Evolutionary conservation across 257 asterid species (phyloP).

Genomic region (Handroanthus guayacan): DNA sequence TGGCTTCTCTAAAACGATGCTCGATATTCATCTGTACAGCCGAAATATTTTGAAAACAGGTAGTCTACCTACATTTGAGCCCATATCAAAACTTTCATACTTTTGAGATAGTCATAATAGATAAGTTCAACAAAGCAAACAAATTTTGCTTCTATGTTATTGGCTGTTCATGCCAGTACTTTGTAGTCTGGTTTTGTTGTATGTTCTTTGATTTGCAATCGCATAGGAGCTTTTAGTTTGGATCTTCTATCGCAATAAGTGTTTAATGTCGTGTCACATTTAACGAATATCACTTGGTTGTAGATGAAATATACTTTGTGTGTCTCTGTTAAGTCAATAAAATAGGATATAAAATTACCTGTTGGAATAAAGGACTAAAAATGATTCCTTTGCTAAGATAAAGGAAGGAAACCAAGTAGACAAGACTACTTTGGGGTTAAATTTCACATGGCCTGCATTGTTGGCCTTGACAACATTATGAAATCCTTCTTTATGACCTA

Average conservation of each 20-base stretch:
- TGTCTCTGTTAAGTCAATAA: too few species aligned
- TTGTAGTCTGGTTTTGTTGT: too few species aligned
- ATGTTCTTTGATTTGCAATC: too few species aligned
- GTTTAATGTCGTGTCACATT: too few species aligned
- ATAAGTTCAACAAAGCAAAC: slow-evolving; percentile 33
- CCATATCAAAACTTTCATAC: slow-evolving; percentile 17
- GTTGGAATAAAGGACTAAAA: too few species aligned
- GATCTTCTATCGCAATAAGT: too few species aligned
- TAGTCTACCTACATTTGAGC: slow-evolving; percentile 27
- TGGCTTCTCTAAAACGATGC: slow-evolving; percentile 38
- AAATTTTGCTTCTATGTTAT: neutral
- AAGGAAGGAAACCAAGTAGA: too few species aligned
- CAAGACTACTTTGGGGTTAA: neutral
- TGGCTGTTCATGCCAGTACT: neutral
- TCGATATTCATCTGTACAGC: slow-evolving; percentile 66
- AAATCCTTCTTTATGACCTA: neutral
- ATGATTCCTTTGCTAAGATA: too few species aligned
- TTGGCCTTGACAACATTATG: neutral
- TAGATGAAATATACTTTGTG: too few species aligned
- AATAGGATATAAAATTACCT: too few species aligned
- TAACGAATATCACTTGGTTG: too few species aligned
- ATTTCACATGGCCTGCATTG: neutral
- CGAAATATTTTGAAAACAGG: slow-evolving; percentile 13
- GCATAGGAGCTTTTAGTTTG: too few species aligned
- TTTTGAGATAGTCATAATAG: slow-evolving; percentile 6